Base-by-base conservation (phyloP, 2,329 filamentous ascomycete species). In the Pseudocercospora ulei region DNA sequence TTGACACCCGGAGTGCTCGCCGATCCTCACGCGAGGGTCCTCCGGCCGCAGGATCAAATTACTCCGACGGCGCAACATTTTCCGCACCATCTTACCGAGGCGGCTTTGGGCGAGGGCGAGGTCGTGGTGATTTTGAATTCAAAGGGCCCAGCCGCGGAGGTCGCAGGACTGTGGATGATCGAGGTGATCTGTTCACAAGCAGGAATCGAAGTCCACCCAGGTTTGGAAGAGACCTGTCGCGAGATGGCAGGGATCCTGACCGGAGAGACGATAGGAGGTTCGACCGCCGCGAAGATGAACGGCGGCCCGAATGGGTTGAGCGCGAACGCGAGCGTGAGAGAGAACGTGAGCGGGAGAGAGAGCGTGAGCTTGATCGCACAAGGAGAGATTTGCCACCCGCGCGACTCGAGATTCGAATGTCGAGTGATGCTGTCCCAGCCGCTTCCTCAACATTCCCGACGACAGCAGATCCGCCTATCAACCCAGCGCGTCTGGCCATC, bases 1-100 rank as follows among this genome's bases (percentile, higher is more conserved):
- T 80, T 4, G 81, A 86, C 48, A 69, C 76, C 5, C 76, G 78
- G 41, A 71, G 81, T 41, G 74, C 76, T 11, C 69, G 80, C 38
- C 70, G 80, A 30, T 76, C 72, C 9, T 84, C 80, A 5, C 70
- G 82, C 53, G 82, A 87, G 52, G 81, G 80, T 0, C 80, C 81
- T 7, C 71, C 76, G 13, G 82, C 80, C 1, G 79, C 78, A 11
- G 78, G 78, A 3, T 83, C 81, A 2, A 76, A 75, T 6, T 76
- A 75, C 13, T 82, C 80, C 0, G 81, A 86, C 46, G 70, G 74
- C 7, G 68, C 72, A 1, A 78, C 79, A 40, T 71, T 68, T 11
- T 60, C 67, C 5, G 69, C 70, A 38, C 63, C 65, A 41, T 60
- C 63, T 12, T 51, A 47, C 25, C 39, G 55, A 35, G 51, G 55